Evolutionary conservation across 208 protist species (phyloP), one percentile per base, ranked within the genome.

Genomic region (Crithidia mellificae): DNA sequence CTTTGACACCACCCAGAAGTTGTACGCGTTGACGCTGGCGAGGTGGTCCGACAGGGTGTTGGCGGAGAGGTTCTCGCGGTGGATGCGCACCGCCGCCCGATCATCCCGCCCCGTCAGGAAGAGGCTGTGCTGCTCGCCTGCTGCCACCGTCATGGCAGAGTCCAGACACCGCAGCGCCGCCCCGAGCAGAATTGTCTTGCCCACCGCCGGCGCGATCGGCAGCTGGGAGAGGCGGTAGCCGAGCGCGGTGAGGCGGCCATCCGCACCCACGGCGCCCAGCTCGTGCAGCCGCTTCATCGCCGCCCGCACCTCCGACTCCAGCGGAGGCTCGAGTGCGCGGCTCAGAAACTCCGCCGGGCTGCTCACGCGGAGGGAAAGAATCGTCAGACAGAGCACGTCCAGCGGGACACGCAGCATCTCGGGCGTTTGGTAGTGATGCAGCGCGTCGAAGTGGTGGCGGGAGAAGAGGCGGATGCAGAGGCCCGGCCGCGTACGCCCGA

Each of bases 391-490:
- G 24, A 99, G 38, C 9, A 85, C 56, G 53, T 99, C 97, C 7
- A 99, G 88, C 9, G 96, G 95, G 1, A 83, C 88, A 30, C 97
- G 92, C 12, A 93, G 72, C 54, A 99, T 98, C 71, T 99, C 96
- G 7, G 97, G 97, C 5, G 87, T 93, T 52, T 95, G 92, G 62
- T 95, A 97, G 22, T 94, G 87, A 57, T 88, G 84, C 46, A 98
- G 64, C 0, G 17, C 51, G 2, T 84, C 71, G 44, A 95, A 97
- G 72, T 95, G 90, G 32, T 77, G 57, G 11, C 78, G 75, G 0
- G 97, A 93, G 77, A 94, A 98, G 52, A 99, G 80, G 36, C 92
- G 94, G 57, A 97, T 98, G 65, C 94, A 98, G 9, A 96, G 66
- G 47, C 98, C 98, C 2, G 89, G 83, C 15, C 89, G 78, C 0